Evolutionary conservation across 345 rosid species (phyloP).

Genomic region (Syzygium oleosum): DNA sequence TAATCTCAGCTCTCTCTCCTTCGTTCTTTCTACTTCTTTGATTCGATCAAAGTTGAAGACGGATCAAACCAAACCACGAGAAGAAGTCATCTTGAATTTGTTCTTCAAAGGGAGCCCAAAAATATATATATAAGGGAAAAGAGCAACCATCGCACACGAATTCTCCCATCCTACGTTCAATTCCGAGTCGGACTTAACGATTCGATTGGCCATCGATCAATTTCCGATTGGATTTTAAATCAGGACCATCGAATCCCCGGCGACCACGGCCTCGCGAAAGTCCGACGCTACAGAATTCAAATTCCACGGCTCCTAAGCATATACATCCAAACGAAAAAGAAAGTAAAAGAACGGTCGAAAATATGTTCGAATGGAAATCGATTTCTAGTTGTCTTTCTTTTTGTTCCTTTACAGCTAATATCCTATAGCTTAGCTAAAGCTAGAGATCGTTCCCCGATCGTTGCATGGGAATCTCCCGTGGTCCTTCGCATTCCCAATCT

Average conservation of each 20-base stretch:
- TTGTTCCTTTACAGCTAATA: neutral
- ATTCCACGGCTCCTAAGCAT: too few relatives aligned
- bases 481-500: neutral
- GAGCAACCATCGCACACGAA: too few relatives aligned
- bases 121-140: neutral
- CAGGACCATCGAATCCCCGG: accelerated
- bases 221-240: neutral
- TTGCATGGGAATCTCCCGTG: neutral
- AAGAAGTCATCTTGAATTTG: neutral
- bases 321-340: too few relatives aligned
- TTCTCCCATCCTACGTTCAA: neutral
- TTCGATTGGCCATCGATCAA: neutral
- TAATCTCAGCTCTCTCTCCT: neutral
- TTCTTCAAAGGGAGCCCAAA: neutral
- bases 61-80: neutral
- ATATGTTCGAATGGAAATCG: neutral
- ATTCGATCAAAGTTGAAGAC: neutral
- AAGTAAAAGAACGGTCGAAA: neutral
- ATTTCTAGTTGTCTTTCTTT: neutral
- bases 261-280: neutral
- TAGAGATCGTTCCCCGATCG: neutral
- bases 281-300: too few relatives aligned
- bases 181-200: neutral
- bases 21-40: neutral
- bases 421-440: neutral